Evolutionary conservation across 1,284 basidiomycete species (phyloP).

Genomic region (Vanrija pseudolonga): DNA sequence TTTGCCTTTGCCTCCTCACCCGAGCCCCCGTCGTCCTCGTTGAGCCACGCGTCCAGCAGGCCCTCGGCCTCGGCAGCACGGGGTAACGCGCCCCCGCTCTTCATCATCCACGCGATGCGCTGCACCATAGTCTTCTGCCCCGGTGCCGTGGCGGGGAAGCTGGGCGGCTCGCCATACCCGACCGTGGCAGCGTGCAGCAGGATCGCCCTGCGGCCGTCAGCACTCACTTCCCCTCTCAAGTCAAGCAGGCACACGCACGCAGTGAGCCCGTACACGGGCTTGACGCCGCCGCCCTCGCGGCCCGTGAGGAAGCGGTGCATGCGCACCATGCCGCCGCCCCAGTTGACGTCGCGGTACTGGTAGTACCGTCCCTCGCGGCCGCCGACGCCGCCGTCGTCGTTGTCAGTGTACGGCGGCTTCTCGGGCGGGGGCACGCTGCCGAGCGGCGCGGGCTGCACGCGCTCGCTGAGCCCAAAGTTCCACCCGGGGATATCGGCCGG

Average conservation of each 20-base stretch:
- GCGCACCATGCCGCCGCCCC: slow-evolving; percentile 52
- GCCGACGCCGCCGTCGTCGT: slow-evolving; percentile 20
- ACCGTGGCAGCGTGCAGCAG: slow-evolving; percentile 65
- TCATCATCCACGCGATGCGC: slow-evolving; percentile 57
- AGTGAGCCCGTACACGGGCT: slow-evolving; percentile 77
- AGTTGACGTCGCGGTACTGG: slow-evolving; percentile 58
- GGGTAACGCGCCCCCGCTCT: slow-evolving; percentile 54
- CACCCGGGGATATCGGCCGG: slow-evolving; percentile 58
- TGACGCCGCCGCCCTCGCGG: slow-evolving; percentile 70
- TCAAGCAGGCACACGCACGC: slow-evolving; percentile 54
- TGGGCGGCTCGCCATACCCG: slow-evolving; percentile 60
- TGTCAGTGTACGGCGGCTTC: slow-evolving; percentile 15
- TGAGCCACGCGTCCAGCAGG: slow-evolving; percentile 28
- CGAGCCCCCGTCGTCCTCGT: slow-evolving; percentile 6
- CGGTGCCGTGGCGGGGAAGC: slow-evolving; percentile 61
- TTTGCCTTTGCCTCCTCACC: neutral
- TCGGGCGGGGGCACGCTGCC: slow-evolving; percentile 18
- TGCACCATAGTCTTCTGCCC: slow-evolving; percentile 56
- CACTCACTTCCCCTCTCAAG: slow-evolving; percentile 52
- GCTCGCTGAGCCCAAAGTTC: slow-evolving; percentile 35
- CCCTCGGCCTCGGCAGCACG: slow-evolving; percentile 58
- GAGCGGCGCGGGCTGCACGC: slow-evolving; percentile 17
- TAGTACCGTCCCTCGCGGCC: slow-evolving; percentile 56
- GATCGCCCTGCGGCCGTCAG: slow-evolving; percentile 56
- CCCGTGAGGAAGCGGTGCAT: slow-evolving; percentile 77